Evolutionary conservation across 148 eudicot species (phyloP).

Genomic region (Vaccinium macrocarpon): DNA sequence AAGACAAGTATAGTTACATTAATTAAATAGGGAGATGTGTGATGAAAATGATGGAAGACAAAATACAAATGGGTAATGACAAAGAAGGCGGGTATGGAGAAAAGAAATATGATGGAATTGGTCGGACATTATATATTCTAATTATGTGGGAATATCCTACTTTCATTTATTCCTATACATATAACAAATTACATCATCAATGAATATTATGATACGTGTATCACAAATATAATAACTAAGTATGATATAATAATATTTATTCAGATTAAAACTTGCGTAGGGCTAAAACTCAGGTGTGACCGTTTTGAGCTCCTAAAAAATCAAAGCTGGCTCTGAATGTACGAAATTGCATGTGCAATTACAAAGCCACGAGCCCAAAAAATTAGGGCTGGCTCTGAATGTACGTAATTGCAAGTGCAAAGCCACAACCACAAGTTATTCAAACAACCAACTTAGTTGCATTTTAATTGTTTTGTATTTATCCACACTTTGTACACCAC

Average conservation of each 20-base stretch:
- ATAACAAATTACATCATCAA: background rate
- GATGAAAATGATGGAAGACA: constrained; percentile 12
- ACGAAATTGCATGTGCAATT: too few relatives aligned
- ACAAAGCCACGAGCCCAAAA: too few relatives aligned
- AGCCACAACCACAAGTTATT: too few relatives aligned
- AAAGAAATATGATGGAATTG: background rate
- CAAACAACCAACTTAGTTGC: background rate
- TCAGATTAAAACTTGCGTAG: background rate
- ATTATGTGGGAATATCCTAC: background rate
- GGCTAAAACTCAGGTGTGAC: too few relatives aligned
- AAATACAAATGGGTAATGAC: background rate
- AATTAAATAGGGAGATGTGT: background rate
- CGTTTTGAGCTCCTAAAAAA: too few relatives aligned
- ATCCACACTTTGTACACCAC: background rate
- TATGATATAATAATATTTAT: background rate
- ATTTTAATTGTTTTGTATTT: background rate
- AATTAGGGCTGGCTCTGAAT: too few relatives aligned
- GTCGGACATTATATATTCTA: background rate
- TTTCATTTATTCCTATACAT: background rate
- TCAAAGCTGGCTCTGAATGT: too few relatives aligned
- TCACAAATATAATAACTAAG: background rate
- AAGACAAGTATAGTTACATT: background rate
- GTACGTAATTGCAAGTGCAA: too few relatives aligned
- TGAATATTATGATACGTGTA: background rate
- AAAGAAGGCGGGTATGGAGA: background rate